Conservation (phyloP, 2,329 filamentous ascomycete species). For the Diplodia mutila region DNA sequence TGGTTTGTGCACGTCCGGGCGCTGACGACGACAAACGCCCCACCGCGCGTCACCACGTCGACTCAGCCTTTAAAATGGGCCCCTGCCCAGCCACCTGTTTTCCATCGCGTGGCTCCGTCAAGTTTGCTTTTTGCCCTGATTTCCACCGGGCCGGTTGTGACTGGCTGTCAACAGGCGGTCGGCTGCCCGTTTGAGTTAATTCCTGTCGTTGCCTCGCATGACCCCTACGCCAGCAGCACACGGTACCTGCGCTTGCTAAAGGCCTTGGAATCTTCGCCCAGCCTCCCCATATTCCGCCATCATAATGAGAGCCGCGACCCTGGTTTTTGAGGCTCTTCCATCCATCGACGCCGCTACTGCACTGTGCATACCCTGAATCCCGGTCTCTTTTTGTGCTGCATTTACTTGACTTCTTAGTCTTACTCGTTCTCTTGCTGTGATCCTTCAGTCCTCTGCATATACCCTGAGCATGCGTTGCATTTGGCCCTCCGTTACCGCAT, state of each 20-base stretch:
- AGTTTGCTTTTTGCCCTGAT: not conserved
- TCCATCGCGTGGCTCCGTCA: not conserved
- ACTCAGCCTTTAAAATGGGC: not conserved
- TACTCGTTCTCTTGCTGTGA: too few relatives aligned
- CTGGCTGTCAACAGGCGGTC: not conserved
- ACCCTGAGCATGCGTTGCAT: slow-evolving; percentile 11
- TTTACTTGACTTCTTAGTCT: not conserved
- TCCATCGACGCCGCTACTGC: slow-evolving; percentile 9
- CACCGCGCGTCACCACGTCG: slow-evolving; percentile 23
- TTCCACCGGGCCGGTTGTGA: not conserved
- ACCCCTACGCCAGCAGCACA: not conserved
- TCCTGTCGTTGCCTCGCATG: not conserved
- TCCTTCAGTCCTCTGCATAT: not conserved
- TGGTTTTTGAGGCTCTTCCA: slow-evolving; percentile 16
- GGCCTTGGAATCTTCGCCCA: not conserved
- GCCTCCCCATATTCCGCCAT: slow-evolving; percentile 11
- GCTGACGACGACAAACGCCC: slow-evolving; percentile 24
- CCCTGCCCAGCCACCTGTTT: slow-evolving; percentile 18
- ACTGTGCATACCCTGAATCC: slow-evolving; percentile 17
- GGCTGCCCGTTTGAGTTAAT: slow-evolving; percentile 1
- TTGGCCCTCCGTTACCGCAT: not conserved
- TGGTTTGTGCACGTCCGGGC: slow-evolving; percentile 4
- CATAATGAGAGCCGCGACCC: slow-evolving; percentile 12
- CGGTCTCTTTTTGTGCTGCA: not conserved
- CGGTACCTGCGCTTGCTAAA: not conserved